Percentiles rank a stretch among this genome's conserved stretches.
Evolutionary conservation across 768 basidiomycete genomes (phyloP).

Genomic region (Phanerochaete carnosa): DNA sequence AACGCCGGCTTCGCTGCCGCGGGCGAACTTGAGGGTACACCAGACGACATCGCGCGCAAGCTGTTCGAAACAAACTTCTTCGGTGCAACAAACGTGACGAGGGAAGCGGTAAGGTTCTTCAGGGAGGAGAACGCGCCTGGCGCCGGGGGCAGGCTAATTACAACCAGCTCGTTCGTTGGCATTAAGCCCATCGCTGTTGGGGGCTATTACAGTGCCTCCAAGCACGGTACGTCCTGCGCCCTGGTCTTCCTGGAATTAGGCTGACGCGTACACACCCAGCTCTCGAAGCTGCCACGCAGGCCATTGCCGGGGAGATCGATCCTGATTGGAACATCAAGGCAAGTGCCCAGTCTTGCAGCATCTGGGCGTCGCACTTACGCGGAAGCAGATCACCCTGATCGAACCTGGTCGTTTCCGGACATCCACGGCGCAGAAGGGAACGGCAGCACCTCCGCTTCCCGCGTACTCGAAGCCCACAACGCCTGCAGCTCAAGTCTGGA

Average conservation of each 20-base stretch:
- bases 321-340: constrained; percentile 48
- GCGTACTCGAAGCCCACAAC: not conserved
- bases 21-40: constrained; percentile 36
- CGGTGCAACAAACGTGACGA: constrained; percentile 15
- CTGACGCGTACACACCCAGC: constrained; percentile 17
- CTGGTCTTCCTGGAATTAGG: not conserved
- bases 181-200: not conserved
- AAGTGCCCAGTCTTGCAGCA: not conserved
- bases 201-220: constrained; percentile 15
- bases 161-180: constrained; percentile 6
- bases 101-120: constrained; percentile 27
- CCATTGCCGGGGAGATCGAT: constrained; percentile 38
- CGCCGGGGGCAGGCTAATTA: constrained; percentile 20
- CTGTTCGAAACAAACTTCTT: constrained; percentile 35
- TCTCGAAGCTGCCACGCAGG: constrained; percentile 35
- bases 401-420: constrained; percentile 9
- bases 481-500: constrained; percentile 1
- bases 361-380: not conserved
- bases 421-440: not conserved
- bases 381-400: constrained; percentile 6
- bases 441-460: not conserved
- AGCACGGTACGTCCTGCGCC: constrained; percentile 10
- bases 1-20: constrained; percentile 35
- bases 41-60: constrained; percentile 29
- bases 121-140: constrained; percentile 35